Base-by-base conservation (phyloP, 306 rosid species). In the Gleditsia sinensis region DNA sequence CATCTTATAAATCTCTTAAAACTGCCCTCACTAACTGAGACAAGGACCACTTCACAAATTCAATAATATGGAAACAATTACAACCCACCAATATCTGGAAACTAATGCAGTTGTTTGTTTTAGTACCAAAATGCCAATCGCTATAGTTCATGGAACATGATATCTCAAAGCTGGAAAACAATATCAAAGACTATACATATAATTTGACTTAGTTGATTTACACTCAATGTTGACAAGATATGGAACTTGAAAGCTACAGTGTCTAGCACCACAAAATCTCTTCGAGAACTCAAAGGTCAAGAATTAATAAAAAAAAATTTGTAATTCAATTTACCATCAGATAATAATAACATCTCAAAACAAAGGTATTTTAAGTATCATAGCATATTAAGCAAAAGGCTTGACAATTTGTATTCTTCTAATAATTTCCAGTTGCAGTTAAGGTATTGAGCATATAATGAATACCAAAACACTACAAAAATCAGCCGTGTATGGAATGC, bases 1-100 rank as follows among this genome's bases (percentile, higher is more conserved):
- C 75, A 61, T 55, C 40, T 48, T 6, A 65, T 19, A 28, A 7
- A 75, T 39, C 67, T 67, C 58, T 53, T 19, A 63, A 66, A 75
- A 28, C 36, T 55, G 20, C 19, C 46, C 43, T 64, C 56, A 10
- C 12, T 57, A 37, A 37, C 2, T 40, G 39, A 50, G 54, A 25
- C 14, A 56, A 46, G 14, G 61, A 16, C 21, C 25, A 61, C 25
- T 75, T 42, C 56, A 65, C 11, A 75, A 34, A 33, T 34, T 60
- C 50, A 61, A 74, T 50, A 27, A 75, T 51, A 27, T 19, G 19
- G 16, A 66, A 64, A 65, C 12, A 65, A 17, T 66, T 66, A 45
- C 42, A 24, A 61, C 9, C 39, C 16, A 32, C 16, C 33, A 21
- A 32, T 13, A 37, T 63, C n/a, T 24, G 54, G 23, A 59, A 59